Evolutionary conservation across 1,139 yeast genomes (phyloP), one percentile per base, ranked within the genome.

Genomic region (Wickerhamiella infanticola): DNA sequence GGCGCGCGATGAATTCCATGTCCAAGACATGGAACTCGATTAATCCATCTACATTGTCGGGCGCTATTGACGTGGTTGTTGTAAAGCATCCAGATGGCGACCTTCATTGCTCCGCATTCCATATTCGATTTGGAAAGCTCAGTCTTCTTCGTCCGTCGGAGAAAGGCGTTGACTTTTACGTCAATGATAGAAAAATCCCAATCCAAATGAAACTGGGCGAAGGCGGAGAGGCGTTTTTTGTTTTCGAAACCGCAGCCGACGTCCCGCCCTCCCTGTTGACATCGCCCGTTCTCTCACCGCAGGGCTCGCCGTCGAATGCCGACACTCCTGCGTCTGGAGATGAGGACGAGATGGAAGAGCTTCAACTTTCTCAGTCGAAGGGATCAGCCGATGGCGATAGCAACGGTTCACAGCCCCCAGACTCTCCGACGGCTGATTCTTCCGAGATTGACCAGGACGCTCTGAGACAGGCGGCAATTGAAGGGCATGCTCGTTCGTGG

Each of bases 141-240:
- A 94, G 88, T 57, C 72, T 90, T 54, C 69, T 90, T 52, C 77
- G 94, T 57, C 99, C 99, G n/a, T 83, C 94, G 38, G 96, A 90
- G 61, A 90, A 88, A 68, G 88, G 85, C 61, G 94, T 90, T 44
- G 94, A 83, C 50, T 77, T 90, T 51, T 73, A 76, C 39, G 94
- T 93, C 39, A 90, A 90, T 64, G 96, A 81, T 36, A 73, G 73
- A 50, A 73, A 79, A 47, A 81, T 94, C 0, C 81, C 84, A 55
- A 68, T 88, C 47, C 95, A 95, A 9, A 90, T 90, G 98, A 90
- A 90, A 63, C 66, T 90, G 44, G 95, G 96, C 9, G 98, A 90
- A 51, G 95, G 94, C 3, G 99, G 99, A 26, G 99, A 90, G 63
- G 98, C 97, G 0, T 88, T 86, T 61, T 90, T 90, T 60, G 98